A percentile compares a stretch with the other conserved stretches of the same genome.
These are phyloP conservation scores for Fonsecaea pedrosoi DNA, from an alignment of 2,329 filamentous ascomycete genomes.

Conservation along the genomic window DNA sequence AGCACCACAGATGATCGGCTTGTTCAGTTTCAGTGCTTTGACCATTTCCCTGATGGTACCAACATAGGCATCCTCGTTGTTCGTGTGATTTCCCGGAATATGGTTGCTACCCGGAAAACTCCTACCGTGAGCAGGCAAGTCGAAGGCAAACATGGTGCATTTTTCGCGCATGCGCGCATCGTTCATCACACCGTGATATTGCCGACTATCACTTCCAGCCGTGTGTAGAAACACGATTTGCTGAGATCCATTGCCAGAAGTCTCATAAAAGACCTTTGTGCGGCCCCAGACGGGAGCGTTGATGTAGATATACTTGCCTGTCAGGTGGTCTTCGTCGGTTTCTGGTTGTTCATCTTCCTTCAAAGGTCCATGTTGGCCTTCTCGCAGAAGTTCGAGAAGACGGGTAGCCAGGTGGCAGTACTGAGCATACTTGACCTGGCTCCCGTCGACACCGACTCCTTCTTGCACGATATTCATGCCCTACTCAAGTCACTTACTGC, in stretches of 20 bases:
- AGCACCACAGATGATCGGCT: constrained; percentile 52
- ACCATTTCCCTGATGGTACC: constrained; percentile 55
- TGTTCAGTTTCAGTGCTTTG: constrained; percentile 52
- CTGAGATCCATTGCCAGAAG: constrained; percentile 54
- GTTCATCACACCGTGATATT: constrained; percentile 62
- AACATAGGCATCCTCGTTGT: constrained; percentile 56
- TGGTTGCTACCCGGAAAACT: constrained; percentile 55
- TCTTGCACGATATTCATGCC: constrained; percentile 58
- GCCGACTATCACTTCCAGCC: constrained; percentile 55
- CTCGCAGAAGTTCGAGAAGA: constrained; percentile 56
- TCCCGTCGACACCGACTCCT: constrained; percentile 56
- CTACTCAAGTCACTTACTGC: constrained; percentile 10
- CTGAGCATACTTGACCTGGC: constrained; percentile 54
- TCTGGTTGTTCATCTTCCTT: constrained; percentile 49
- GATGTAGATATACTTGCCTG: constrained; percentile 57
- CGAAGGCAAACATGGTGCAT: constrained; percentile 59
- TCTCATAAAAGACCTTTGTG: constrained; percentile 59
- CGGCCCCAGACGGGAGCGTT: constrained; percentile 56
- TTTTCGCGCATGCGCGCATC: constrained; percentile 54
- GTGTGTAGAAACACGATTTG: constrained; percentile 56
- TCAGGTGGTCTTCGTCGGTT: constrained; percentile 52
- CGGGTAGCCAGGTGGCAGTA: constrained; percentile 56
- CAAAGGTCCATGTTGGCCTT: constrained; percentile 55
- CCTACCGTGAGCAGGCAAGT: constrained; percentile 58
- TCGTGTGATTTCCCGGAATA: constrained; percentile 55